Evolutionary conservation across 2,329 filamentous ascomycete genomes (phyloP).

Genomic region (Sordariomycetes sp.): DNA sequence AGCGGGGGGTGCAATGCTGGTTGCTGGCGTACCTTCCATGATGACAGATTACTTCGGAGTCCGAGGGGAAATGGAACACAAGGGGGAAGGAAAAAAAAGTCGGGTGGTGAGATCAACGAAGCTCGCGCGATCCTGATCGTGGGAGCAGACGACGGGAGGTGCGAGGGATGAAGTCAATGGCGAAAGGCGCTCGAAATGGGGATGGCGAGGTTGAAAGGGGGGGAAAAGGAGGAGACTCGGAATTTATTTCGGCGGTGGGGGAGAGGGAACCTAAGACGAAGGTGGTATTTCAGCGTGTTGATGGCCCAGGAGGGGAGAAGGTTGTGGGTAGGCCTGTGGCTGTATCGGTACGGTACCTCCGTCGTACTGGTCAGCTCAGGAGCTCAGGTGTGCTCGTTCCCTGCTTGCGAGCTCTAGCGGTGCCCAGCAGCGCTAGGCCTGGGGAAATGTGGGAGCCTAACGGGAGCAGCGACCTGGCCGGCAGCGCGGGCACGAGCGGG

Average conservation of each 20-base stretch:
- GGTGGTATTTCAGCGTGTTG: background rate
- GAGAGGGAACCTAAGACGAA: conserved; percentile 6
- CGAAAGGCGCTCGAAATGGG: conserved; percentile 2
- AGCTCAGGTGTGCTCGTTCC: background rate
- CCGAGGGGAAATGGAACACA: conserved; percentile 5
- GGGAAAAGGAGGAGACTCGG: conserved; percentile 10
- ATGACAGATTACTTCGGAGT: conserved; percentile 20
- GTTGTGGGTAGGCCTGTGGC: conserved; percentile 3
- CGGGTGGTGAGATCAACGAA: conserved; percentile 7
- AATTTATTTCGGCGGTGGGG: conserved; percentile 6
- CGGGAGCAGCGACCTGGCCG: background rate
- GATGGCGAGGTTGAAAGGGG: conserved; percentile 10
- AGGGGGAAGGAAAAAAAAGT: conserved; percentile 6
- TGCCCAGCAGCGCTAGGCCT: background rate
- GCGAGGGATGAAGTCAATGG: conserved; percentile 7
- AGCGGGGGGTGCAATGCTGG: background rate
- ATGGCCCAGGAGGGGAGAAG: conserved; percentile 1
- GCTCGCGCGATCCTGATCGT: conserved; percentile 11
- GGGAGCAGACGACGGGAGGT: conserved; percentile 5
- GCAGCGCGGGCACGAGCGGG: background rate
- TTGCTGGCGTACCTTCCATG: conserved; percentile 49
- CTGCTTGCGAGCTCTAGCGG: background rate
- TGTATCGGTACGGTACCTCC: background rate
- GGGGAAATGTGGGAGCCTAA: conserved; percentile 2
- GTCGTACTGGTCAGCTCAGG: background rate